Evolutionary conservation across 306 rosid species (phyloP).

Genomic region (Ammopiptanthus mongolicus): DNA sequence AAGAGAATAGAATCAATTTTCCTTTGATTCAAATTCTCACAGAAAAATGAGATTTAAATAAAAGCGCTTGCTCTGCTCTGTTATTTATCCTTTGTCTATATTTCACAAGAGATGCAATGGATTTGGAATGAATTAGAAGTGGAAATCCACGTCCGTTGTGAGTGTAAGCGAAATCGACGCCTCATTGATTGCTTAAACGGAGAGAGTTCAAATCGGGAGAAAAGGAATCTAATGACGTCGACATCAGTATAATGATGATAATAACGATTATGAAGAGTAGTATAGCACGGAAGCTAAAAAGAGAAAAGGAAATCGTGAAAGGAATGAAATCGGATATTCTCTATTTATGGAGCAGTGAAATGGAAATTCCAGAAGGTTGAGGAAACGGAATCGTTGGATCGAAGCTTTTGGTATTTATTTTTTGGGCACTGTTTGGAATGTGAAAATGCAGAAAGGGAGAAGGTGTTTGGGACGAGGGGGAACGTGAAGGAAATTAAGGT

Average conservation of each 20-base stretch:
- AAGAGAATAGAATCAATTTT: background rate
- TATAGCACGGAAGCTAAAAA: background rate
- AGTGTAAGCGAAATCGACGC: background rate
- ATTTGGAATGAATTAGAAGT: background rate
- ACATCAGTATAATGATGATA: background rate
- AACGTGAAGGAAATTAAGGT: slow-evolving; percentile 19
- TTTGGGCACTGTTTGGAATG: background rate
- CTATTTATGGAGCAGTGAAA: background rate
- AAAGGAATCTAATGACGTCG: background rate
- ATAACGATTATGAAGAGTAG: background rate
- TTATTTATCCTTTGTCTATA: slow-evolving; percentile 4
- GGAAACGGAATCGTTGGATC: background rate
- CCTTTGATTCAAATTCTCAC: slow-evolving; percentile 11
- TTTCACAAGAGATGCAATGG: background rate
- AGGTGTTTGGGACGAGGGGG: background rate
- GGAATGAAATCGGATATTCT: background rate
- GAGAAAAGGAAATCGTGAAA: background rate
- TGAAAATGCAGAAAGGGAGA: too few species aligned
- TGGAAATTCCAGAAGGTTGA: too few species aligned
- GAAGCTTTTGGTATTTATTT: background rate
- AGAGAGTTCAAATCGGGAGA: background rate
- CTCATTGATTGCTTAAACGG: slow-evolving; percentile 22
- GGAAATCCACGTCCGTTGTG: slow-evolving; percentile 9
- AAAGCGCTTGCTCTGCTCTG: background rate
- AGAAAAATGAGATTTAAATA: slow-evolving; percentile 2